phyloP scores from a whole-genome alignment of 257 asterid genomes.

The Primulina tabacum region DNA sequence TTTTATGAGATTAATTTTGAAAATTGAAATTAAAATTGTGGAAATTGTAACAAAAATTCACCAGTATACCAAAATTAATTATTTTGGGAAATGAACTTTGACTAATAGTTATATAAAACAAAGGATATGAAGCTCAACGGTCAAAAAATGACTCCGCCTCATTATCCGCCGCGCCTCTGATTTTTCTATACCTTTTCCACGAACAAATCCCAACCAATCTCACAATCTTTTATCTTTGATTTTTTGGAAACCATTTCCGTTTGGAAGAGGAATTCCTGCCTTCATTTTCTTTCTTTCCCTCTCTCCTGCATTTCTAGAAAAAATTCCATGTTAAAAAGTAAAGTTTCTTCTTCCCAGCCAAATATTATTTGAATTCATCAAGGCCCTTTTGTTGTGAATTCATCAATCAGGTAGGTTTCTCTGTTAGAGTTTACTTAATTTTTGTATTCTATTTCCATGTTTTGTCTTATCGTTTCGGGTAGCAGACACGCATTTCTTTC shows the following conservation, averaged over 20 bases:
- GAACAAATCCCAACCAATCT: background rate
- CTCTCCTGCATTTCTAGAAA: constrained; percentile 3
- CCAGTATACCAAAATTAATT: too few species aligned
- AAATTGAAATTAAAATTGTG: too few species aligned
- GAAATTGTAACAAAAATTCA: too few species aligned
- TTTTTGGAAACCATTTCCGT: background rate
- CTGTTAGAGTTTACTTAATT: background rate
- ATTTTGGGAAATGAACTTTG: too few species aligned
- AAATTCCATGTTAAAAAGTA: background rate
- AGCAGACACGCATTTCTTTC: constrained; percentile 14
- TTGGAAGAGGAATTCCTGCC: background rate
- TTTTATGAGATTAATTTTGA: too few species aligned
- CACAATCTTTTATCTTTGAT: background rate
- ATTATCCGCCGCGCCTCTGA: constrained; percentile 33
- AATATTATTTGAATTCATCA: background rate
- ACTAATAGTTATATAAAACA: too few species aligned
- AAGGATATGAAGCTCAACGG: constrained; percentile 12
- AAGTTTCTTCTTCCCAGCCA: constrained; percentile 3
- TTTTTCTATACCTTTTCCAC: constrained; percentile 8
- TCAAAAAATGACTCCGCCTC: constrained; percentile 23
- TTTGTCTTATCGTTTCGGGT: constrained; percentile 7
- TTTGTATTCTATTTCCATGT: background rate
- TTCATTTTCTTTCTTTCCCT: constrained; percentile 14
- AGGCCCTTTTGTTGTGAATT: constrained; percentile 1
- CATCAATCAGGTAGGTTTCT: constrained; percentile 18